These are phyloP conservation scores for Hypoxylon rubiginosum DNA, from an alignment of 2,329 filamentous ascomycete genomes.

Conservation along the genomic window DNA sequence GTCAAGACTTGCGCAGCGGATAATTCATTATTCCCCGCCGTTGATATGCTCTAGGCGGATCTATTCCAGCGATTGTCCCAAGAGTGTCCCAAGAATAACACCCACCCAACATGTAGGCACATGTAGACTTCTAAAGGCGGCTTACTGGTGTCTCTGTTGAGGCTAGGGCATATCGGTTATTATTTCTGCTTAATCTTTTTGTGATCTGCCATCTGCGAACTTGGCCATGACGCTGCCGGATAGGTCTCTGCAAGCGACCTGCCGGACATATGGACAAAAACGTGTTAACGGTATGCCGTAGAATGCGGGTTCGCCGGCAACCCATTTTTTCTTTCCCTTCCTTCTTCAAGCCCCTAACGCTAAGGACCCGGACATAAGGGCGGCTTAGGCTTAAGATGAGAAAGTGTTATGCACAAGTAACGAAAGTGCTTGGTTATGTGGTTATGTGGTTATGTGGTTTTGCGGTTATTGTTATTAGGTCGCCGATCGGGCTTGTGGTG, in stretches of 20 bases:
- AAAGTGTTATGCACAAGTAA: conserved; percentile 12
- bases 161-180: conserved; percentile 13
- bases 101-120: background rate
- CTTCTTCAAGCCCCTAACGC: background rate
- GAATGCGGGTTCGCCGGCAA: conserved; percentile 33
- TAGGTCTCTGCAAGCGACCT: background rate
- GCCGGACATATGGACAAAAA: conserved; percentile 10
- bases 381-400: background rate
- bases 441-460: no score
- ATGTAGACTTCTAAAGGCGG: conserved; percentile 13
- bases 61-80: background rate
- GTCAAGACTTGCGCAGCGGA: conserved; percentile 42
- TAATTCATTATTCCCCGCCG: conserved; percentile 33
- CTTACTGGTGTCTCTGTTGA: conserved; percentile 22
- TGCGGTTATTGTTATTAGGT: conserved; percentile 34
- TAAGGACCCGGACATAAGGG: conserved; percentile 3
- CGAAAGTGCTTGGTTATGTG: conserved; percentile 11
- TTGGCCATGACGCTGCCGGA: conserved; percentile 10
- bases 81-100: background rate
- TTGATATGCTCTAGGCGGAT: background rate
- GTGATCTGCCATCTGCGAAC: background rate
- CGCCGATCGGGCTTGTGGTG: conserved; percentile 39
- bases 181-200: conserved; percentile 9
- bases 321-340: background rate
- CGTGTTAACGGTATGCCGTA: conserved; percentile 1